Evolutionary conservation across 1,284 basidiomycete genomes (phyloP), one percentile per base, ranked within the genome.

Genomic region (Ceraceosorus guamensis): DNA sequence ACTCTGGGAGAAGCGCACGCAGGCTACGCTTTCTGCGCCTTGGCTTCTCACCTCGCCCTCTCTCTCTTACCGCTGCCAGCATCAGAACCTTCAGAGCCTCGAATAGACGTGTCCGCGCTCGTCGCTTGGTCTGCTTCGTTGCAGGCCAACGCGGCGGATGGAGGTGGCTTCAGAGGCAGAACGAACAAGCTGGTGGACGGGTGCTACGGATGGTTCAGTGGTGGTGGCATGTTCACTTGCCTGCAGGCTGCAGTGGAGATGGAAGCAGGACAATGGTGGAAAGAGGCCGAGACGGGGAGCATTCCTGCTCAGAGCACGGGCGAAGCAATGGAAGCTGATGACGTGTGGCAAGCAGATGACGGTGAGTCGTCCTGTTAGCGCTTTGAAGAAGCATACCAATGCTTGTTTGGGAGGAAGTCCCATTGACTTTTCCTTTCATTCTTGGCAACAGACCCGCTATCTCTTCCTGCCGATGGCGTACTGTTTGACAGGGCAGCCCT

Each of bases 171-270:
- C 78, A 83, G 83, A 48, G 95, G 95, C 0, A 81, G 95, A 46
- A 90, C 89, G 58, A 99, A 98, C 77, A 99, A 99, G 78, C 83
- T 99, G 11, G 93, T 99, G 0, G 95, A 99, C 71, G 95, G 93
- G 2, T 99, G 95, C 78, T 99, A 98, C 77, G 86, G 88, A 34
- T 98, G 95, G 95, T 98, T 76, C 59, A 66, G 91, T 88, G 89
- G 92, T 32, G 93, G 89, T 2, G 92, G 92, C 0, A 83, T 87
- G n/a, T 88, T 95, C 73, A 82, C 84, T 0, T 79, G 96, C 8
- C 78, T 95, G 0, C 87, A 88, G 53, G 84, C 78, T 18, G 66
- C 87, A 10, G 77, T 87, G 1, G 83, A 83, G 6, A 55, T 59
- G 46, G 76, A 64, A 64, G 57, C 56, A 11, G 35, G 66, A 24